Evolutionary conservation across 768 basidiomycete genomes (phyloP).

Genomic region (Mycena leptocephala): DNA sequence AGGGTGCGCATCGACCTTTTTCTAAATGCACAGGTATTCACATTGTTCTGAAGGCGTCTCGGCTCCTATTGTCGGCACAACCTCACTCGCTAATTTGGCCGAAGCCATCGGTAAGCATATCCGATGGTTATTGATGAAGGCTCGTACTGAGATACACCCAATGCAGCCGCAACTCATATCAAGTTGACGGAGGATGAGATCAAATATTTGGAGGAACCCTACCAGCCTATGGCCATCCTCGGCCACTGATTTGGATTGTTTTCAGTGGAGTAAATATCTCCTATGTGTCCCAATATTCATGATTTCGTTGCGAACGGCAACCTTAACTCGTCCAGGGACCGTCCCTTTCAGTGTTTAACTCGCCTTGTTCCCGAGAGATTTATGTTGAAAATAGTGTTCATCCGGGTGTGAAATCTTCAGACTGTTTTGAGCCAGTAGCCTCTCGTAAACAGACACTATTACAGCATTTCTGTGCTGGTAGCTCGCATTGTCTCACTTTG

Average conservation of each 20-base stretch:
- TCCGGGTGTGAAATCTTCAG: too few species aligned
- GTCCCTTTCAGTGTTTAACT: too few species aligned
- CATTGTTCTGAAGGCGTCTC: constrained; percentile 54
- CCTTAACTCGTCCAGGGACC: too few species aligned
- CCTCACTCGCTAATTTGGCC: constrained; percentile 64
- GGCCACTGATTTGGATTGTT: background rate
- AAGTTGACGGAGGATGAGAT: constrained; percentile 29
- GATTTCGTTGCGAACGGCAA: too few species aligned
- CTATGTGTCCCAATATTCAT: background rate
- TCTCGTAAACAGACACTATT: too few species aligned
- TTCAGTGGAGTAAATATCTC: background rate
- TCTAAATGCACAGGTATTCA: background rate
- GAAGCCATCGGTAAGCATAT: constrained; percentile 62
- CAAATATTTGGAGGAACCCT: constrained; percentile 29
- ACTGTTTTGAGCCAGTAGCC: too few species aligned
- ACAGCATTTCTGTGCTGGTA: too few species aligned
- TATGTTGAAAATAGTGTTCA: too few species aligned
- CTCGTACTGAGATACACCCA: background rate
- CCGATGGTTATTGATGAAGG: background rate
- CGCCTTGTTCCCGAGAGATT: too few species aligned
- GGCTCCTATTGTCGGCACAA: constrained; percentile 74
- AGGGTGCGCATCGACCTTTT: constrained; percentile 30
- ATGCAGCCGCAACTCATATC: constrained; percentile 16
- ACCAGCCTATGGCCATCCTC: constrained; percentile 28
- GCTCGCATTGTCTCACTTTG: too few species aligned